These are phyloP conservation scores for Buxus sempervirens DNA, from an alignment of 164 flowering plant genomes.

Conservation along the genomic window DNA sequence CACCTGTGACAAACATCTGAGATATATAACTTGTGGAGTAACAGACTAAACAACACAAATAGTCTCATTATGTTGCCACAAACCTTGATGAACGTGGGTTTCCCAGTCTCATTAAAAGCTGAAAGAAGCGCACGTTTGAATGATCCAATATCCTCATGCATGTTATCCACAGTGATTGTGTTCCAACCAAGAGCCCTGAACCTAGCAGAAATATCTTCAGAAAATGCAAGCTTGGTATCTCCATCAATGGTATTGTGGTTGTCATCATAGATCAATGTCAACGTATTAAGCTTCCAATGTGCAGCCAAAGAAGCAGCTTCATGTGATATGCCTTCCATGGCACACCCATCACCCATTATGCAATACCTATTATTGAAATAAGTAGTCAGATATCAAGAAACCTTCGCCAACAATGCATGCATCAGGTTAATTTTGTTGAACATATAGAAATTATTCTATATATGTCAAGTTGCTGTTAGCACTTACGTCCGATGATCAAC, in stretches of 20 bases:
- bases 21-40: too few relatives aligned
- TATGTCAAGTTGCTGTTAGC: background rate
- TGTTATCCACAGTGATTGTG: constrained; percentile 35
- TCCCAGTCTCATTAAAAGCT: constrained; percentile 35
- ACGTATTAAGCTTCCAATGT: constrained; percentile 60
- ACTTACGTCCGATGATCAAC: constrained; percentile 49
- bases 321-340: constrained; percentile 60
- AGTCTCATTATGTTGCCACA: background rate
- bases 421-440: too few relatives aligned
- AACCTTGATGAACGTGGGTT: constrained; percentile 54
- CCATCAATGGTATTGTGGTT: constrained; percentile 56
- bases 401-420: too few relatives aligned
- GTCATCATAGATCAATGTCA: constrained; percentile 48
- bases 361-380: constrained; percentile 31
- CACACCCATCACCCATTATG: constrained; percentile 64
- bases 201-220: constrained; percentile 40
- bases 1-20: constrained; percentile 26
- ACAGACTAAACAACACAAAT: background rate
- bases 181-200: constrained; percentile 57
- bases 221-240: constrained; percentile 33
- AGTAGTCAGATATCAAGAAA: background rate
- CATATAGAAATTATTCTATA: too few relatives aligned
- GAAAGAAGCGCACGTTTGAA: constrained; percentile 32
- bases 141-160: constrained; percentile 26
- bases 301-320: constrained; percentile 61